Conservation (phyloP, 352 stramenopile genomes). For the Achlya hypogyna region DNA sequence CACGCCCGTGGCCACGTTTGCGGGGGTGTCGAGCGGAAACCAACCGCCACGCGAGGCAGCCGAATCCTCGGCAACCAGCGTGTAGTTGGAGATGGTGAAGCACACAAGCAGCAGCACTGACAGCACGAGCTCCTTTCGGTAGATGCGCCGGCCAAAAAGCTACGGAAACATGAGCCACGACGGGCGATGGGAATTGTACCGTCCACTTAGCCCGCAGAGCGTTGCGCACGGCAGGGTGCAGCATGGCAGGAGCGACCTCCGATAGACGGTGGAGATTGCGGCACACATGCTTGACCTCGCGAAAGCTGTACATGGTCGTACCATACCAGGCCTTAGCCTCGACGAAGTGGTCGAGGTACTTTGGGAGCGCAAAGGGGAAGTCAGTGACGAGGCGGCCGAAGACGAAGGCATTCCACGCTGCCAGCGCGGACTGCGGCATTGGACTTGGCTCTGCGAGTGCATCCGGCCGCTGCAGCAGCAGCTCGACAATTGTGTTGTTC, state of each 20-base stretch:
- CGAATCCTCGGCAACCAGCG: constrained; percentile 18
- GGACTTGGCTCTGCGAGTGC: constrained; percentile 31
- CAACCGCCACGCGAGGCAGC: constrained; percentile 26
- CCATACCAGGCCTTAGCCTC: constrained; percentile 40
- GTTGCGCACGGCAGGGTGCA: constrained; percentile 40
- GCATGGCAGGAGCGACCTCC: constrained; percentile 29
- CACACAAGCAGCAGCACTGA: constrained; percentile 42
- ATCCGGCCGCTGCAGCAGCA: constrained; percentile 34
- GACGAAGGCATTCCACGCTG: constrained; percentile 32
- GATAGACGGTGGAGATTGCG: constrained; percentile 36
- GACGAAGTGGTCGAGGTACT: constrained; percentile 42
- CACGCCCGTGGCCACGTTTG: constrained; percentile 34
- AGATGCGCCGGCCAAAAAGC: constrained; percentile 29
- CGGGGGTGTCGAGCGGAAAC: constrained; percentile 31
- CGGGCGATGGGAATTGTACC: constrained; percentile 17
- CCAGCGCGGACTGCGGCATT: constrained; percentile 20
- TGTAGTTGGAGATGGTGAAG: constrained; percentile 46
- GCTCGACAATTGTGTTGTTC: constrained; percentile 36
- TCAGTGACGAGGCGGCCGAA: constrained; percentile 36
- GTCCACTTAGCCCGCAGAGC: constrained; percentile 47
- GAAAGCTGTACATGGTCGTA: constrained; percentile 35
- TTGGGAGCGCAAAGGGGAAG: constrained; percentile 28
- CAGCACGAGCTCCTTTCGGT: constrained; percentile 35
- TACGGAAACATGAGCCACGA: neutral
- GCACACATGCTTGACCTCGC: constrained; percentile 34